Evolutionary conservation across 495 filamentous ascomycete species (phyloP), one percentile per base, ranked within the genome.

Genomic region (Aspergillus ellipticus): DNA sequence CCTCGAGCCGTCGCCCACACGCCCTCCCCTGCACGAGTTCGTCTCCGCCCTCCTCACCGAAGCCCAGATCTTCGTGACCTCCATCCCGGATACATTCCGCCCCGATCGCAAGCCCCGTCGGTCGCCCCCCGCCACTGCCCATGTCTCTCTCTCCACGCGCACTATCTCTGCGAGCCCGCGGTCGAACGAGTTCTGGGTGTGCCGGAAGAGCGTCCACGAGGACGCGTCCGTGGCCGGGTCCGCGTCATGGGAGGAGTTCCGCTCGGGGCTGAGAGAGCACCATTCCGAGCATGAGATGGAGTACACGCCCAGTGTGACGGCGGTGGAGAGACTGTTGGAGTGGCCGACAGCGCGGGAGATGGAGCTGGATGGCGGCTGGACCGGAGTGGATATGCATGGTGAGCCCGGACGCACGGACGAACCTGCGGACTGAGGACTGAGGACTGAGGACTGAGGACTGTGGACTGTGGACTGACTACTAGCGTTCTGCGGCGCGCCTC

Each of bases 231-330:
- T 66, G 39, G 60, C 74, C 15, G 87, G 86, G 0, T 85, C 87
- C 4, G 88, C 86, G 6, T 78, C 68, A 19, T 89, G 81, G 77
- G 68, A 56, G 0, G 89, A 93, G 58, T 92, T 93, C 58, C 72
- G 79, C 20, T 56, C 57, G 0, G 81, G 79, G 31, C 69, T 92
- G 59, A 78, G 82, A 58, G 68, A 75, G 11, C 67, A 83, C 47
- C 90, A 93, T 69, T 80, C 80, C 5, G 70, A 80, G 68, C 78
- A 88, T 57, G 90, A 95, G 70, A 77, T 70, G 64, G 80, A 80
- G 41, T 92, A 89, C 66, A 94, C 88, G 29, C 87, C 88, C 13
- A 79, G 77, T 51, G 81, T 90, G 7, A 72, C 82, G n/a, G 75
- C 74, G 17, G 77, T 80, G 20, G 71, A 79, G 47, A 60, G 72